A percentile compares a stretch with the other conserved stretches of the same genome.
Conservation (phyloP, 2,329 filamentous ascomycete species). For the Biscogniauxia sp. region DNA sequence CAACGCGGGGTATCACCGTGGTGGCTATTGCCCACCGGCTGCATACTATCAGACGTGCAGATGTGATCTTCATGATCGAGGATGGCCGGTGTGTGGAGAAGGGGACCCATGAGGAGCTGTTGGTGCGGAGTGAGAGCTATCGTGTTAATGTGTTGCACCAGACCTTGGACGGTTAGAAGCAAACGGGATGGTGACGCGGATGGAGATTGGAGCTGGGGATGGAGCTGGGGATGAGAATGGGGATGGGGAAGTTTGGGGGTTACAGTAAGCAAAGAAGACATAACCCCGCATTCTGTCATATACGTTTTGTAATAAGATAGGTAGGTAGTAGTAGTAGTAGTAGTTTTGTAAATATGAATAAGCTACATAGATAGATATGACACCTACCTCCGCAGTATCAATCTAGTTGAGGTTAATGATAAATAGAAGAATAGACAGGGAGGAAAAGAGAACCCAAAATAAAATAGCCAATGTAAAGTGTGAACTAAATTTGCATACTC, state of each 20-base stretch:
- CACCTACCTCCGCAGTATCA: neutral
- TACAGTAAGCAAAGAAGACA: neutral
- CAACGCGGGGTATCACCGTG: constrained; percentile 52
- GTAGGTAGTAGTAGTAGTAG: neutral
- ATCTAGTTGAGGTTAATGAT: too few relatives aligned
- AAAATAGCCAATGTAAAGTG: neutral
- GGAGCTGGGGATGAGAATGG: too few relatives aligned
- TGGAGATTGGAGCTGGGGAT: too few relatives aligned
- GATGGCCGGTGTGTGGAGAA: constrained; percentile 50
- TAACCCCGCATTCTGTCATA: neutral
- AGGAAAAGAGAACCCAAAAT: neutral
- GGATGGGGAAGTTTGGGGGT: neutral
- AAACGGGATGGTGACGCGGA: neutral
- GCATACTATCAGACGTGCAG: constrained; percentile 55
- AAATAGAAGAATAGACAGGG: neutral
- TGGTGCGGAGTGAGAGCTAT: constrained; percentile 52
- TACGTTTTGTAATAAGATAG: neutral
- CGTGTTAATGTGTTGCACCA: constrained; percentile 52
- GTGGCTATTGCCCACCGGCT: constrained; percentile 58
- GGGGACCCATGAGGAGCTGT: constrained; percentile 53
- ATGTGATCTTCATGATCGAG: constrained; percentile 58
- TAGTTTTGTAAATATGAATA: too few relatives aligned
- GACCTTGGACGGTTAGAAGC: constrained; percentile 36
- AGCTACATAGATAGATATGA: neutral
- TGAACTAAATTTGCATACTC: too few relatives aligned